Evolutionary conservation across 2,329 filamentous ascomycete genomes (phyloP).

Genomic region (Xylariaceae sp.): DNA sequence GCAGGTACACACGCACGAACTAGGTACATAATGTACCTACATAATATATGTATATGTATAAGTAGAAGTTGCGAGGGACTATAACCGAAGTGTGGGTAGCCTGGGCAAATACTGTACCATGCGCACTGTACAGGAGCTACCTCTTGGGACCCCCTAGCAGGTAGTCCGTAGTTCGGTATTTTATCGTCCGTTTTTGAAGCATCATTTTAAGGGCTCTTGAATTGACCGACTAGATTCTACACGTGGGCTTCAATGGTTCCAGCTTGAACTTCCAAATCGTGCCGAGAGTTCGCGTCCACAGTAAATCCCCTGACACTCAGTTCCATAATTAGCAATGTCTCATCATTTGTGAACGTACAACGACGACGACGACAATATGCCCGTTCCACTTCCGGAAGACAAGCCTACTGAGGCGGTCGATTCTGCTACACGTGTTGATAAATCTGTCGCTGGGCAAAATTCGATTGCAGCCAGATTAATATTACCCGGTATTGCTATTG

Average conservation of each 20-base stretch:
- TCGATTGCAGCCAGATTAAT: conserved; percentile 45
- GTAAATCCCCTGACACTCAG: not conserved
- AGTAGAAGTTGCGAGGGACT: no score
- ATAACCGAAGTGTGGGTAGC: no score
- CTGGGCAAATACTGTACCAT: no score
- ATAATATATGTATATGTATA: no score
- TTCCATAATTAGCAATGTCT: conserved; percentile 6
- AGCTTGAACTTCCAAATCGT: not conserved
- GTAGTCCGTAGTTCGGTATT: no score
- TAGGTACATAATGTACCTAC: no score
- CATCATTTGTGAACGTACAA: not conserved
- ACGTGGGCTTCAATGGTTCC: not conserved
- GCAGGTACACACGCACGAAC: no score
- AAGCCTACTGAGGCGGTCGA: not conserved
- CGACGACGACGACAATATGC: conserved; percentile 11
- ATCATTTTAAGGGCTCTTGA: not conserved
- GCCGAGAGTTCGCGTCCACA: not conserved
- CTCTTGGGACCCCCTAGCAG: no score
- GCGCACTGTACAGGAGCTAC: no score
- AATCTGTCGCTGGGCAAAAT: conserved; percentile 35
- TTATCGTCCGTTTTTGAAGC: not conserved
- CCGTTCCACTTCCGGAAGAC: conserved; percentile 9
- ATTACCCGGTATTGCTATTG: conserved; percentile 15
- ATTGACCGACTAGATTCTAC: not conserved
- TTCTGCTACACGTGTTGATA: not conserved